A percentile compares a stretch with the other conserved stretches of the same genome.
Evolutionary conservation across 2,329 filamentous ascomycete genomes (phyloP).

Genomic region (Fusarium heterosporum): DNA sequence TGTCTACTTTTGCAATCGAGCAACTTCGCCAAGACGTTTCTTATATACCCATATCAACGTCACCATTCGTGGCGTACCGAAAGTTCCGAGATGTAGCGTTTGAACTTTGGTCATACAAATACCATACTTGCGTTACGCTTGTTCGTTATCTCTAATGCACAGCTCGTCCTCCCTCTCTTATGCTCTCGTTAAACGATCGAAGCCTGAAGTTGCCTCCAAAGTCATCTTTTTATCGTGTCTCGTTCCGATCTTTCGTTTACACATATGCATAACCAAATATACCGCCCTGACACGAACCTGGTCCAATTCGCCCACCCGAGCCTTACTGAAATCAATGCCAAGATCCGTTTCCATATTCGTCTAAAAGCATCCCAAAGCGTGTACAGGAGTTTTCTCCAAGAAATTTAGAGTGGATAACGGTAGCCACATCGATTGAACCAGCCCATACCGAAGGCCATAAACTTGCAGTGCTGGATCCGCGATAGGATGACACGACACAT

Average conservation of each 20-base stretch:
- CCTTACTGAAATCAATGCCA: slow-evolving; percentile 20
- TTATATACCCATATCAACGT: neutral
- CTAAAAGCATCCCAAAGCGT: slow-evolving; percentile 44
- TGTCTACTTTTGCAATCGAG: neutral
- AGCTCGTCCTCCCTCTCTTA: neutral
- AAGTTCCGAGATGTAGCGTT: neutral
- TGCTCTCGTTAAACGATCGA: slow-evolving; percentile 5
- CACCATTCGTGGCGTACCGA: neutral
- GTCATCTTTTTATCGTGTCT: slow-evolving; percentile 26
- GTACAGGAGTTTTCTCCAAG: slow-evolving; percentile 32
- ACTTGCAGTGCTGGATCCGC: neutral
- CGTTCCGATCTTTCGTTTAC: slow-evolving; percentile 33
- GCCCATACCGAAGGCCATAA: neutral
- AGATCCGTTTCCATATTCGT: slow-evolving; percentile 27
- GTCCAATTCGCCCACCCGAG: slow-evolving; percentile 6
- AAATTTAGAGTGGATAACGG: slow-evolving; percentile 19
- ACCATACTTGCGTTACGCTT: slow-evolving; percentile 6
- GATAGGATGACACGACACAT: neutral
- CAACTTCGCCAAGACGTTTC: neutral
- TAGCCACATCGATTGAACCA: slow-evolving; percentile 26
- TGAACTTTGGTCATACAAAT: neutral
- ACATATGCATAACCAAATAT: slow-evolving; percentile 23
- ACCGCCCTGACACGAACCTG: slow-evolving; percentile 5
- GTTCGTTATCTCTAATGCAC: neutral
- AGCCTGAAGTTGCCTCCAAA: slow-evolving; percentile 34